phyloP scores from a whole-genome alignment of 192 early-diverging fungal species.

The Backusella psychrophila region DNA sequence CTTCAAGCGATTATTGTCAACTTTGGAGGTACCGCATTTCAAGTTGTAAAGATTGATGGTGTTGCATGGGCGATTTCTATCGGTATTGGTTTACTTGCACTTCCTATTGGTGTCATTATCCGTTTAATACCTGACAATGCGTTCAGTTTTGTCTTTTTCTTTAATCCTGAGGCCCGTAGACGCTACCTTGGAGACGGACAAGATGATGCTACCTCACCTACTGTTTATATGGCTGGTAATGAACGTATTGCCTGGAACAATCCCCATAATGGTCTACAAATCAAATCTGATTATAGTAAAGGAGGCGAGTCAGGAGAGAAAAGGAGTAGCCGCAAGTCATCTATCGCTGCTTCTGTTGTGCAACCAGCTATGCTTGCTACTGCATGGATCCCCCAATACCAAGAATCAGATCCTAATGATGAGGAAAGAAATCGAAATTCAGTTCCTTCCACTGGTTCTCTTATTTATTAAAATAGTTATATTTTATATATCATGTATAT shows the following conservation, averaged over 20 bases:
- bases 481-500: too few relatives aligned
- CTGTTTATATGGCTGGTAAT: slow-evolving; percentile 33
- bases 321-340: not conserved
- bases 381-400: slow-evolving; percentile 37
- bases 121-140: slow-evolving; percentile 77
- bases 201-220: not conserved
- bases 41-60: slow-evolving; percentile 61
- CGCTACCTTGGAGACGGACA: slow-evolving; percentile 19
- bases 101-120: slow-evolving; percentile 84
- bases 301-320: not conserved
- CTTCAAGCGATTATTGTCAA: slow-evolving; percentile 87
- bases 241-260: slow-evolving; percentile 44
- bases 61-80: slow-evolving; percentile 85
- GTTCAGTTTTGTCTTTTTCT: slow-evolving; percentile 35
- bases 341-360: slow-evolving; percentile 33
- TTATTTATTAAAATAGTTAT: slow-evolving; percentile 3
- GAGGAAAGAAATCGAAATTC: slow-evolving; percentile 12
- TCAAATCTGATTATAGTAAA: not conserved
- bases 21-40: slow-evolving; percentile 90
- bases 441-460: not conserved
- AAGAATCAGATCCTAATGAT: not conserved
- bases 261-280: not conserved
- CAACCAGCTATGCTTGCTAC: slow-evolving; percentile 37
- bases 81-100: slow-evolving; percentile 68
- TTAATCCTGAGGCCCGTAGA: slow-evolving; percentile 25